Percentiles rank a stretch among this genome's conserved stretches.
Conservation (phyloP, 2,329 filamentous ascomycete genomes). For the Alternaria sp. region DNA sequence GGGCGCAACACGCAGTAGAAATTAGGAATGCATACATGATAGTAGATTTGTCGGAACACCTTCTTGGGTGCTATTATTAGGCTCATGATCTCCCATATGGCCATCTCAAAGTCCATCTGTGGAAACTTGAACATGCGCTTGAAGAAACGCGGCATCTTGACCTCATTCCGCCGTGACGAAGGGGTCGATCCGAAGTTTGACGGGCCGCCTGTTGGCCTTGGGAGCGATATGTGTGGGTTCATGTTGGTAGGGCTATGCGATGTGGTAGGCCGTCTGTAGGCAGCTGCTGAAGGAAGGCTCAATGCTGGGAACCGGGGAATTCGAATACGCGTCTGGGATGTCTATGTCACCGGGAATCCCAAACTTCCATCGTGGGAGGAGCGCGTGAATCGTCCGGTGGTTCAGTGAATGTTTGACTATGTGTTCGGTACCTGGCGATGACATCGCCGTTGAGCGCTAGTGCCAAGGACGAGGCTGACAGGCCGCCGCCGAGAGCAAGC, state of each 20-base stretch:
- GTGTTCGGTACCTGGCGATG: slow-evolving; percentile 29
- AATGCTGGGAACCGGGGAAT: background rate
- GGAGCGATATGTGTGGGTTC: slow-evolving; percentile 69
- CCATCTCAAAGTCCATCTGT: slow-evolving; percentile 79
- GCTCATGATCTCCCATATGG: slow-evolving; percentile 76
- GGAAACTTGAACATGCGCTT: slow-evolving; percentile 76
- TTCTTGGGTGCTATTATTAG: slow-evolving; percentile 75
- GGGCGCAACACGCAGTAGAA: background rate
- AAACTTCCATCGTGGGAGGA: slow-evolving; percentile 13
- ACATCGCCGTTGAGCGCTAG: slow-evolving; percentile 25
- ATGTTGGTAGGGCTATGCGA: slow-evolving; percentile 45
- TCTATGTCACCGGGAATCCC: slow-evolving; percentile 14
- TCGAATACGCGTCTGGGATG: slow-evolving; percentile 1
- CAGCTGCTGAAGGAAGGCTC: background rate
- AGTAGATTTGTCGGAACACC: slow-evolving; percentile 75
- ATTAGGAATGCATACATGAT: slow-evolving; percentile 62
- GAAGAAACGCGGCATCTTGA: slow-evolving; percentile 73
- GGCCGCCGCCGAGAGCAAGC: slow-evolving; percentile 11
- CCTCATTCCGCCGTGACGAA: slow-evolving; percentile 59
- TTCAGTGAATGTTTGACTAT: slow-evolving; percentile 5
- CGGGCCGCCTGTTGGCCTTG: slow-evolving; percentile 64
- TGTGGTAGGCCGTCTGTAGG: too few relatives aligned
- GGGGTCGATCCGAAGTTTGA: slow-evolving; percentile 63
- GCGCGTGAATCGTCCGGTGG: slow-evolving; percentile 3
- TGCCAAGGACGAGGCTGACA: slow-evolving; percentile 24